These are phyloP conservation scores for Ephemerocybe angulata DNA, from an alignment of 768 basidiomycete genomes.

Conservation along the genomic window DNA sequence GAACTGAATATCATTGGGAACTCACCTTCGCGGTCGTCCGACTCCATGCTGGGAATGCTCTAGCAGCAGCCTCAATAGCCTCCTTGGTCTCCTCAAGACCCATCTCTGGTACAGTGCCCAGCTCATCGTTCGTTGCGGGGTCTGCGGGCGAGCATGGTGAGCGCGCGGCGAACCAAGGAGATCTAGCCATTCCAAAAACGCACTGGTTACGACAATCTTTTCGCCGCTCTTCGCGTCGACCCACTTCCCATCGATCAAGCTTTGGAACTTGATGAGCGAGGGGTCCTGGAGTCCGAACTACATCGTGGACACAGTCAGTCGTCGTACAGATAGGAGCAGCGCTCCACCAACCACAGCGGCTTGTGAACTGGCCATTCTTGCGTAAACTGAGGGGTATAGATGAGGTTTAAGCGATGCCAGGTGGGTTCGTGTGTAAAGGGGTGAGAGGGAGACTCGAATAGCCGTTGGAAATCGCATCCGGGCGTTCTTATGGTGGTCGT, in stretches of 20 bases:
- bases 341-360: slow-evolving; percentile 31
- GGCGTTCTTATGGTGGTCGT: background rate
- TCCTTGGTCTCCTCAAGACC: slow-evolving; percentile 75
- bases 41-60: slow-evolving; percentile 83
- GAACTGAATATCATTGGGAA: background rate
- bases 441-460: background rate
- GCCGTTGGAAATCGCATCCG: background rate
- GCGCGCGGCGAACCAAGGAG: background rate
- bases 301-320: too few relatives aligned
- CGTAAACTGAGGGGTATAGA: background rate
- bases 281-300: slow-evolving; percentile 79
- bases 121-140: slow-evolving; percentile 79
- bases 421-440: background rate
- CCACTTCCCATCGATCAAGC: slow-evolving; percentile 83
- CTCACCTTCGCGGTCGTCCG: slow-evolving; percentile 81
- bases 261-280: slow-evolving; percentile 70
- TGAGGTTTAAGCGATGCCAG: background rate
- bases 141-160: slow-evolving; percentile 42
- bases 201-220: slow-evolving; percentile 75
- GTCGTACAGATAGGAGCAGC: too few relatives aligned
- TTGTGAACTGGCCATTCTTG: slow-evolving; percentile 57
- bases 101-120: slow-evolving; percentile 90
- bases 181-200: slow-evolving; percentile 26
- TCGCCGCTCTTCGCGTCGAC: slow-evolving; percentile 71
- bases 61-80: slow-evolving; percentile 79